phyloP scores from a whole-genome alignment of 306 rosid genomes.

The Prunus mira region DNA sequence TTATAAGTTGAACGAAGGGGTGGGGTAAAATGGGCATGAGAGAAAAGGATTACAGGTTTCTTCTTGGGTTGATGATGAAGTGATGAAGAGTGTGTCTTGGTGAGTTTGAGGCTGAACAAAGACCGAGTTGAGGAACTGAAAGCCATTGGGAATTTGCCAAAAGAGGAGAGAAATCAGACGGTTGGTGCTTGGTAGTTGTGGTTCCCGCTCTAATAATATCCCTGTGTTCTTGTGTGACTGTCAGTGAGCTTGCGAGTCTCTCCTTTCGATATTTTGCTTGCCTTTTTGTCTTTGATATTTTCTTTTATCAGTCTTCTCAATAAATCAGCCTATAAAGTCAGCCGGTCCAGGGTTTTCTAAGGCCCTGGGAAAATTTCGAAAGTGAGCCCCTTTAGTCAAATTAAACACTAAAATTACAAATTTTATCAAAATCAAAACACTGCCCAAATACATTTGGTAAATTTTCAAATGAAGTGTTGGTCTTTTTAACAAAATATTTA shows the following conservation, averaged over 20 bases:
- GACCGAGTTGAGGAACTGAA: slow-evolving; percentile 36
- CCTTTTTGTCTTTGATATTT: neutral
- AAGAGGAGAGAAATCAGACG: slow-evolving; percentile 8
- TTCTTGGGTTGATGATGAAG: slow-evolving; percentile 29
- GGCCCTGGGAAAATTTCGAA: no score
- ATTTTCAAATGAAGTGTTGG: no score
- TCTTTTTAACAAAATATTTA: no score
- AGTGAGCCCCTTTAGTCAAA: no score
- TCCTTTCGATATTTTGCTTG: neutral
- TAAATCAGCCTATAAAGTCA: neutral
- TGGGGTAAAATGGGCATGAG: slow-evolving; percentile 21
- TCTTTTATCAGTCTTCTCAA: neutral
- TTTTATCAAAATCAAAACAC: no score
- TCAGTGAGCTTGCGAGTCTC: neutral
- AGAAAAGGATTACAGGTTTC: slow-evolving; percentile 28
- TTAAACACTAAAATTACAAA: no score
- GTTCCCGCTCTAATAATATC: slow-evolving; percentile 22
- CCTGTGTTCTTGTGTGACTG: neutral
- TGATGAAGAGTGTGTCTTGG: slow-evolving; percentile 18
- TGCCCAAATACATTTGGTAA: no score
- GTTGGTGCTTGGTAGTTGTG: neutral
- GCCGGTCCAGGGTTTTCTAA: no score
- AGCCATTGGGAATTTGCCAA: slow-evolving; percentile 37
- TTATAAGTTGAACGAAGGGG: slow-evolving; percentile 19
- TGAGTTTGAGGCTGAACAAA: slow-evolving; percentile 31